A percentile compares a stretch with the other conserved stretches of the same genome.
These are phyloP conservation scores for Skeletonema costatum DNA, from an alignment of 108 stramenopile genomes.

Conservation along the genomic window DNA sequence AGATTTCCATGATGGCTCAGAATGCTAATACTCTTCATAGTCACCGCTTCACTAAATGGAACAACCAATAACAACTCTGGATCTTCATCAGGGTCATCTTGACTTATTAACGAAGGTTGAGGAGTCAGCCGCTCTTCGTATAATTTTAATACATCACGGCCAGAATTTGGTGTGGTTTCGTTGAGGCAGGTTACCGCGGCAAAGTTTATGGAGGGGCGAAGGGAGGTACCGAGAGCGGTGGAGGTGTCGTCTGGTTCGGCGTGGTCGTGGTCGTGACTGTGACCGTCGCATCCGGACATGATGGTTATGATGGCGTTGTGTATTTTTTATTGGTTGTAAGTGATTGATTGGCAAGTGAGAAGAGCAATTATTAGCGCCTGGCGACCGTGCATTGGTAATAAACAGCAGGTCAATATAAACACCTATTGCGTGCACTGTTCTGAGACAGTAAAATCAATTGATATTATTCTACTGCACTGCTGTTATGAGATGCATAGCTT, in stretches of 20 bases:
- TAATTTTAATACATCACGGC: constrained; percentile 67
- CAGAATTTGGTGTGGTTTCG: constrained; percentile 62
- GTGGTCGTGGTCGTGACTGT: constrained; percentile 84
- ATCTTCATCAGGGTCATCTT: constrained; percentile 72
- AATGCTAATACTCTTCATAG: constrained; percentile 62
- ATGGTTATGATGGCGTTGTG: no score
- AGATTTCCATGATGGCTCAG: constrained; percentile 26
- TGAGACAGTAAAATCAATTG: no score
- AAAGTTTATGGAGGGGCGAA: constrained; percentile 77
- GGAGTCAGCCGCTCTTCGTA: constrained; percentile 73
- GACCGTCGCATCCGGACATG: constrained; percentile 65
- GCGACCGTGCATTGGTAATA: no score
- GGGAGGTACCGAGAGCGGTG: constrained; percentile 57
- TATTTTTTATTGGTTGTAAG: no score
- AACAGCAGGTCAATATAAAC: no score
- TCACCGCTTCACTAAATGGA: constrained; percentile 81
- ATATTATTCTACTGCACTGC: no score
- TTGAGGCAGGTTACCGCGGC: constrained; percentile 74
- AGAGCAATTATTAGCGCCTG: no score
- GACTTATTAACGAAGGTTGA: constrained; percentile 60
- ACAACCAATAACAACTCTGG: constrained; percentile 78
- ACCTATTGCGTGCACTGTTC: no score
- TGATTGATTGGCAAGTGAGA: no score
- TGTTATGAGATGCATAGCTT: no score
- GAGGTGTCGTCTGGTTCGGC: constrained; percentile 63